Percentiles rank a stretch among this genome's conserved stretches.
Evolutionary conservation across 139 green algal genomes (phyloP).

Genomic region (Haematococcus sp.): DNA sequence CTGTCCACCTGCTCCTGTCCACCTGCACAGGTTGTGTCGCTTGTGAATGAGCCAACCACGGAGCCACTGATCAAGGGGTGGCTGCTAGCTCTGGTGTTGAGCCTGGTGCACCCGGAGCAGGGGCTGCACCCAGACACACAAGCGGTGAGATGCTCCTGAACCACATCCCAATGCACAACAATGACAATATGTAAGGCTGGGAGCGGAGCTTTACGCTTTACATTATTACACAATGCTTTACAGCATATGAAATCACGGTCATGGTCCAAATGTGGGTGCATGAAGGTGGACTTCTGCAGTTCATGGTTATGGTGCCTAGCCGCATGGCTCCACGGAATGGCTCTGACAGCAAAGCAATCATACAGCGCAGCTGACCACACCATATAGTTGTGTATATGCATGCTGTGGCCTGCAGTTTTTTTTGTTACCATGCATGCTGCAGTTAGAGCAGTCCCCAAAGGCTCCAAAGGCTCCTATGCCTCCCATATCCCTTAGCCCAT

Average conservation of each 20-base stretch:
- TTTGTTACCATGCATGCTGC: no score
- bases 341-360: no score
- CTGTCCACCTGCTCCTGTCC: no score
- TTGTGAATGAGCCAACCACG: conserved; percentile 11
- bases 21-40: conserved; percentile 17
- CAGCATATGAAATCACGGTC: no score
- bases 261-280: not conserved
- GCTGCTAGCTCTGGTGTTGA: conserved; percentile 22
- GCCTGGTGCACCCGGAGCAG: conserved; percentile 25
- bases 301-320: not conserved
- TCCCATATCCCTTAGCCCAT: no score
- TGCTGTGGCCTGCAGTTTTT: no score
- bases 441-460: no score
- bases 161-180: not conserved
- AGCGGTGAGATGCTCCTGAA: not conserved
- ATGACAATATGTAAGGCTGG: not conserved
- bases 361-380: no score
- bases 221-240: no score
- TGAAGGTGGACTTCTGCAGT: not conserved
- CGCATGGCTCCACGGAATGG: no score
- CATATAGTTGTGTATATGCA: no score
- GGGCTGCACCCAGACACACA: conserved; percentile 23
- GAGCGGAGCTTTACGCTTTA: not conserved
- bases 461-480: no score
- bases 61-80: conserved; percentile 17